Conservation (phyloP, 352 stramenopile genomes). For the Aphanomyces euteiches region DNA sequence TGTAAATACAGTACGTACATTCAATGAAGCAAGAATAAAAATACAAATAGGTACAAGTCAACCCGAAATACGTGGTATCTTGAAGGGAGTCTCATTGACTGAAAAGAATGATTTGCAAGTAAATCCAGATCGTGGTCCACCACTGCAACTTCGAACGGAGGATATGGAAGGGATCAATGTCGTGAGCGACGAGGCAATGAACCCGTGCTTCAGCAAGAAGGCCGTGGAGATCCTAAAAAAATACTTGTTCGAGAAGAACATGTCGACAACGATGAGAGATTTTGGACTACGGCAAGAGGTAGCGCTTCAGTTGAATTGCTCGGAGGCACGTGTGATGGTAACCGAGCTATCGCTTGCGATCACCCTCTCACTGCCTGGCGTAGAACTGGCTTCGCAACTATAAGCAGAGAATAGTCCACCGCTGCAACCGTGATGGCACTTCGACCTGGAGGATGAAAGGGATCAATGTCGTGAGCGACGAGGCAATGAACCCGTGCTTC, state of each 20-base stretch:
- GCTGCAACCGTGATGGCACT: no score
- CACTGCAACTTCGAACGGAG: no score
- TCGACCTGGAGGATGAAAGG: not conserved
- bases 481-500: not conserved
- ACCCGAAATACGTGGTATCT: no score
- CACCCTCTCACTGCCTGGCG: not conserved
- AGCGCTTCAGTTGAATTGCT: not conserved
- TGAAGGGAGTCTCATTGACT: no score
- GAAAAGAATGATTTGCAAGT: no score
- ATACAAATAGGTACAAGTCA: no score
- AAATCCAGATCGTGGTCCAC: no score
- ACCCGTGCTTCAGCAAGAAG: not conserved
- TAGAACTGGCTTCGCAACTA: slow-evolving; percentile 20
- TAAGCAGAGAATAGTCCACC: no score
- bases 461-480: slow-evolving; percentile 5
- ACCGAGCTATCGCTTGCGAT: not conserved
- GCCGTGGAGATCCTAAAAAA: slow-evolving; percentile 13
- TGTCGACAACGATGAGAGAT: not conserved
- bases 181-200: not conserved
- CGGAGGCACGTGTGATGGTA: slow-evolving; percentile 9
- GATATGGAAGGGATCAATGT: slow-evolving; percentile 12
- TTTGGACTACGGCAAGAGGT: slow-evolving; percentile 10
- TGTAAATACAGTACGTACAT: no score
- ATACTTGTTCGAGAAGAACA: slow-evolving; percentile 7
- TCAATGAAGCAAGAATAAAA: no score